Evolutionary conservation across 2,329 filamentous ascomycete species (phyloP), one percentile per base, ranked within the genome.

Genomic region (Sphaerulina musiva): DNA sequence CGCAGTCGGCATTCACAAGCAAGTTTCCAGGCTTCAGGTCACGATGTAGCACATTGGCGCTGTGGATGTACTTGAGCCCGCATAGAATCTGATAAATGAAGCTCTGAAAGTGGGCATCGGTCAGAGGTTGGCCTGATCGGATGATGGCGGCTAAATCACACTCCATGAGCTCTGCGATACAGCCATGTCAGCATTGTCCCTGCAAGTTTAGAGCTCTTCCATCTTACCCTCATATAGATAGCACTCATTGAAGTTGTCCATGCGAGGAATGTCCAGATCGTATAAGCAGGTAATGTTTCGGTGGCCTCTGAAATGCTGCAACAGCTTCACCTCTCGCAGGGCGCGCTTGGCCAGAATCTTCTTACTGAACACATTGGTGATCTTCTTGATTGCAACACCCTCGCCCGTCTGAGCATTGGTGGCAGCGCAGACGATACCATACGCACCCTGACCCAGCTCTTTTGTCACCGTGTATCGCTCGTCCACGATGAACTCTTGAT

Each of bases 301-400:
- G 64, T 78, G 76, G 39, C 75, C 76, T 70, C 93, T 83, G 77
- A 98, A 98, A 75, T 98, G 93, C 77, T 97, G 92, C 61, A 98
- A 80, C 64, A 98, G 82, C 82, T 97, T 98, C 76, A 98, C 97
- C 77, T 98, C 93, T 73, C 93, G 85, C 78, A 98, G 75, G 47
- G 93, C 93, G 69, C 93, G 88, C 84, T 98, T 98, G 67, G 93
- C 93, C 63, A 98, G 81, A 65, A 98, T 98, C 83, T 97, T 97
- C 78, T 98, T 98, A 81, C 90, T 96, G 76, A 98, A 98, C 67
- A 98, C 92, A 87, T 98, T 98, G 78, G 93, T 98, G 72, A 98
- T 89, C 76, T 98, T 98, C 77, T 98, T 98, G 79, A 98, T 93
- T 67, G 93, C 93, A 59, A 98, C 91, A 40, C 92, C 91, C 71